Evolutionary conservation across 192 early-diverging fungal species (phyloP).

Genomic region (Entomortierella parvispora): DNA sequence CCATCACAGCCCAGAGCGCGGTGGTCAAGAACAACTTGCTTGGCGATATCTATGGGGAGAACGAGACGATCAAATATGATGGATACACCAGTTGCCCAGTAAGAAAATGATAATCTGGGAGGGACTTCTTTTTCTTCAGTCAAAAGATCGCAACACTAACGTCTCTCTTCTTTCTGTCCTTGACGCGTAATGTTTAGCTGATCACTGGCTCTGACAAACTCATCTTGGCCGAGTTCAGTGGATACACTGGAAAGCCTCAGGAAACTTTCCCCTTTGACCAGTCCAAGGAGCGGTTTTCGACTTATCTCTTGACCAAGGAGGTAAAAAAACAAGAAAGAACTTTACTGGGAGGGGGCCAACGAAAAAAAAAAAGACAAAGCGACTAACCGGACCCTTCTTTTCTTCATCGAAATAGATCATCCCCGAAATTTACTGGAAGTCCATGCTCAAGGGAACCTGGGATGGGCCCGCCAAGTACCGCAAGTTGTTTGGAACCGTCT

Average conservation of each 20-base stretch:
- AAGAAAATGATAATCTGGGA: constrained; percentile 10
- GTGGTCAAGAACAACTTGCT: constrained; percentile 82
- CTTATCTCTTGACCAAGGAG: constrained; percentile 81
- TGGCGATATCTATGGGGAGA: constrained; percentile 54
- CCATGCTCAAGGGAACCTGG: constrained; percentile 84
- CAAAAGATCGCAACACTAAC: too few relatives aligned
- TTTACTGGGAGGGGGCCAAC: too few relatives aligned
- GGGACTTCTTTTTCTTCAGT: too few relatives aligned
- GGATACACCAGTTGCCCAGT: constrained; percentile 90
- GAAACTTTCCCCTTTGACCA: constrained; percentile 91
- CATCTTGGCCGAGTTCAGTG: constrained; percentile 89
- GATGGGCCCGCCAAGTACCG: constrained; percentile 72
- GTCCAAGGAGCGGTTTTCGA: constrained; percentile 70
- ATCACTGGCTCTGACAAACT: constrained; percentile 82
- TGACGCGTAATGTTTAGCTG: constrained; percentile 5
- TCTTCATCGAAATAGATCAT: constrained; percentile 56
- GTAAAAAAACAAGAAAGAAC: constrained; percentile 24
- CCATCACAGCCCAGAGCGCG: constrained; percentile 82
- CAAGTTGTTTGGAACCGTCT: constrained; percentile 56
- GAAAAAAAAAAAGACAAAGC: background rate
- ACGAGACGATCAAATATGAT: constrained; percentile 69
- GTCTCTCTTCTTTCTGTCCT: background rate
- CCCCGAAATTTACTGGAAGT: constrained; percentile 84
- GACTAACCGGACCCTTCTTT: constrained; percentile 2
- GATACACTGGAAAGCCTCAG: constrained; percentile 74